Evolutionary conservation across 257 asterid species (phyloP).

Genomic region (Gynochthodes officinalis): DNA sequence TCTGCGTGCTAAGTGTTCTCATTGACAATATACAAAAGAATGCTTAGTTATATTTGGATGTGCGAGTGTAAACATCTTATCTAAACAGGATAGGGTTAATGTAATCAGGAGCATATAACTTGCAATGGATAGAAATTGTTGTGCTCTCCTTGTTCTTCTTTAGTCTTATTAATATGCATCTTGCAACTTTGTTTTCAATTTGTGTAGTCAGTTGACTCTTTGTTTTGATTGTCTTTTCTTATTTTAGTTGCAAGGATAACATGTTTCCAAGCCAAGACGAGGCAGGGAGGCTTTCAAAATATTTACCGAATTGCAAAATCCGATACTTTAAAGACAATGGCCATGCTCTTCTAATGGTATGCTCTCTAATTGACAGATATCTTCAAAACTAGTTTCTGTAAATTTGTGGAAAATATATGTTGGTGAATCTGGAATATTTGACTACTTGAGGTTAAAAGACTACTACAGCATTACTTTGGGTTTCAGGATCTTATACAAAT

Average conservation of each 20-base stretch:
- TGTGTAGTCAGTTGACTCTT: not conserved
- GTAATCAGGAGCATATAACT: too few relatives aligned
- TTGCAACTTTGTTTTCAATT: not conserved
- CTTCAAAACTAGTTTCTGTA: not conserved
- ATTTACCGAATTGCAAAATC: constrained; percentile 27
- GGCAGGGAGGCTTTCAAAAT: constrained; percentile 33
- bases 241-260: constrained; percentile 36
- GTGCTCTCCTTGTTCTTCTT: too few relatives aligned
- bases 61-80: not conserved
- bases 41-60: not conserved
- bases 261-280: constrained; percentile 46
- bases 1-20: not conserved
- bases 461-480: not conserved
- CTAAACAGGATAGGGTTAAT: too few relatives aligned
- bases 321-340: constrained; percentile 35
- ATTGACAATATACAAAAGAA: not conserved
- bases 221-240: not conserved
- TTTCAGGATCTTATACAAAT: not conserved
- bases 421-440: not conserved
- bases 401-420: not conserved
- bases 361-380: not conserved
- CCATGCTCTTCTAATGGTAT: constrained; percentile 42
- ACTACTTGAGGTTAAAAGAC: not conserved
- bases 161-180: not conserved
- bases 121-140: too few relatives aligned